Base-by-base conservation (phyloP, 192 early-diverging fungal species). In the Mortierella hygrophila region DNA sequence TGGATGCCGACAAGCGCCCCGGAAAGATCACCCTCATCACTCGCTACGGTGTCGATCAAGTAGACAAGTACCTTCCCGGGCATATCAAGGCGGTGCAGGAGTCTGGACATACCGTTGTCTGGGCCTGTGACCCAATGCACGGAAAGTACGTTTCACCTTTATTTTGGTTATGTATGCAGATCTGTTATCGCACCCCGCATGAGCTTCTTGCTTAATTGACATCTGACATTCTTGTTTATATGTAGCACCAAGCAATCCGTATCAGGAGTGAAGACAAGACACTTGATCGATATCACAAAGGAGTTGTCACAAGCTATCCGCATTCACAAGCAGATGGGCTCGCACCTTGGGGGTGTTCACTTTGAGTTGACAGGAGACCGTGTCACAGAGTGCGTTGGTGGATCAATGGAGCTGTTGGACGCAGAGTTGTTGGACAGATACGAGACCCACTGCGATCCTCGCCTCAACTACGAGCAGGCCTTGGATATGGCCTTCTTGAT, bases 41-140 rank as follows among this genome's bases (percentile, higher is more conserved):
- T 5, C 92, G 98, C 20, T 99, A 98, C 87, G 98, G 98, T 42
- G 93, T 93, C 23, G 91, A 90, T 69, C 96, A 98, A n/a, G 95
- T 99, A 23, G 92, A 92, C 37, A 89, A 95, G 77, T 93, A 93
- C 77, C 88, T 99, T 40, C 97, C 97, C 0, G 94, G 90, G 37
- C 98, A 99, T 76, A 97, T 99, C 80, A 88, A 92, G 70, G 98
- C 98, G 26, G 97, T 99, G n/a, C 93, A 95, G 77, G 89, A 88
- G 1, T 96, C 97, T 1, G 92, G 92, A 15, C 97, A 99, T 90
- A 91, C 93, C 82, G 97, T 97, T 1, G 97, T 99, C 13, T 99
- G 98, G 98, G 96, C 92, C 47, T 96, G 95, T 89, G 98, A 99
- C 87, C 98, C 98, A 18, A 98, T 98, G 97, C 98, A 99, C 87